phyloP scores from a whole-genome alignment of 2,329 filamentous ascomycete genomes.

The Sclerotinia spermophila region DNA sequence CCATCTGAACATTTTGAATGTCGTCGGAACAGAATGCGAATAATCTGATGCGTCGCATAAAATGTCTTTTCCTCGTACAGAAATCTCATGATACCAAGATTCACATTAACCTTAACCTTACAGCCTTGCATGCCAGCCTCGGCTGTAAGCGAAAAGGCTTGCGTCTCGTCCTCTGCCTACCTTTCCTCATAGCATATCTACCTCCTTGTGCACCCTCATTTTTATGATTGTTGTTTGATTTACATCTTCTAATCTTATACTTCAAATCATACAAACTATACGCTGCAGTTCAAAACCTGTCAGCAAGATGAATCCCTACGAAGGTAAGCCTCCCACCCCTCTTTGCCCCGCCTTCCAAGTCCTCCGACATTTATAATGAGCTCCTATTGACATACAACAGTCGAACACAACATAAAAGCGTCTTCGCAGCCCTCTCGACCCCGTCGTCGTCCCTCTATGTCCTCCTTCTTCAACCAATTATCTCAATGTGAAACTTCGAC shows the following conservation, averaged over 20 bases:
- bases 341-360: slow-evolving; percentile 7
- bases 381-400: slow-evolving; percentile 39
- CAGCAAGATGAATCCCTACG: slow-evolving; percentile 48
- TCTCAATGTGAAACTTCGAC: slow-evolving; percentile 39
- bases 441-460: slow-evolving; percentile 56
- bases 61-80: background rate
- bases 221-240: background rate
- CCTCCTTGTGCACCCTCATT: background rate
- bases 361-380: background rate
- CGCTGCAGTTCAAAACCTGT: background rate
- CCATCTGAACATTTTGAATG: background rate
- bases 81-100: background rate
- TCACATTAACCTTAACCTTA: too few species aligned
- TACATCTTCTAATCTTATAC: background rate
- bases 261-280: too few species aligned
- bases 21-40: too few species aligned
- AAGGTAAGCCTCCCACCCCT: slow-evolving; percentile 41
- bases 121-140: slow-evolving; percentile 12
- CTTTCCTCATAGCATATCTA: background rate
- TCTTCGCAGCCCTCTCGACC: slow-evolving; percentile 36
- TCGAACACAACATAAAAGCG: slow-evolving; percentile 61
- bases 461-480: slow-evolving; percentile 57
- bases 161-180: slow-evolving; percentile 5
- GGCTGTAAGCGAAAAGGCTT: slow-evolving; percentile 16
- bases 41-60: too few species aligned